phyloP scores from a whole-genome alignment of 306 rosid genomes.

The Cajanus cajan region DNA sequence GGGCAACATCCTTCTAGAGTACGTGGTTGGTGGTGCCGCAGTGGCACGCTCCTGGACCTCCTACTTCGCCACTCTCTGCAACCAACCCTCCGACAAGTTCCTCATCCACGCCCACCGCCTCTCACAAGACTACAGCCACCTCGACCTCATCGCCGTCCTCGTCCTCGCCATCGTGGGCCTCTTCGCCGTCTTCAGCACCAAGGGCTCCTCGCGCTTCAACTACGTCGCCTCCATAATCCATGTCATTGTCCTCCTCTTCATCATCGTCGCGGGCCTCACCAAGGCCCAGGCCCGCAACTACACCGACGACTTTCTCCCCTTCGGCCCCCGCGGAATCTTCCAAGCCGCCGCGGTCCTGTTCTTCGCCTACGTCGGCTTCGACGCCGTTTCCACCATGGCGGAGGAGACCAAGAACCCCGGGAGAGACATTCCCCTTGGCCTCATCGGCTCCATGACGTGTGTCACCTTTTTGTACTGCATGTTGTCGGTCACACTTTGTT shows the following conservation, averaged over 20 bases:
- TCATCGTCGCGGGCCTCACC: conserved; percentile 60
- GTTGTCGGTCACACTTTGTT: conserved; percentile 55
- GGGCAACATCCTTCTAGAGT: conserved; percentile 80
- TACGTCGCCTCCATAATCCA: conserved; percentile 65
- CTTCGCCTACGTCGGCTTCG: conserved; percentile 77
- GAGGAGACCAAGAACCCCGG: conserved; percentile 79
- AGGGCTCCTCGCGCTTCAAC: conserved; percentile 69
- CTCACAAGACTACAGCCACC: conserved; percentile 22
- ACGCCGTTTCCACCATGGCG: conserved; percentile 65
- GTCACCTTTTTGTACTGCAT: conserved; percentile 44
- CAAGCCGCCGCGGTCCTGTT: conserved; percentile 56
- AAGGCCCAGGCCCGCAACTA: conserved; percentile 53
- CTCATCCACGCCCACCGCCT: conserved; percentile 44
- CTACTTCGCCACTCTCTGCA: conserved; percentile 79
- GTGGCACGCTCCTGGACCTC: conserved; percentile 91
- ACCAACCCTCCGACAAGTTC: conserved; percentile 53
- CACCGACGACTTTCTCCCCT: conserved; percentile 31
- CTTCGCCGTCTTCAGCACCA: conserved; percentile 56
- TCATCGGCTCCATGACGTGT: conserved; percentile 57
- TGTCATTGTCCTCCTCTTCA: conserved; percentile 50
- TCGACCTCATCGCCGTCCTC: conserved; percentile 57
- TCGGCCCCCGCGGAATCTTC: conserved; percentile 52
- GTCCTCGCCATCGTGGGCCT: conserved; percentile 32
- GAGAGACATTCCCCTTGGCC: conserved; percentile 71
- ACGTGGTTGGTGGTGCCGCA: conserved; percentile 61